Conservation (phyloP, 2,329 filamentous ascomycete genomes). For the Diaporthe capsici region DNA sequence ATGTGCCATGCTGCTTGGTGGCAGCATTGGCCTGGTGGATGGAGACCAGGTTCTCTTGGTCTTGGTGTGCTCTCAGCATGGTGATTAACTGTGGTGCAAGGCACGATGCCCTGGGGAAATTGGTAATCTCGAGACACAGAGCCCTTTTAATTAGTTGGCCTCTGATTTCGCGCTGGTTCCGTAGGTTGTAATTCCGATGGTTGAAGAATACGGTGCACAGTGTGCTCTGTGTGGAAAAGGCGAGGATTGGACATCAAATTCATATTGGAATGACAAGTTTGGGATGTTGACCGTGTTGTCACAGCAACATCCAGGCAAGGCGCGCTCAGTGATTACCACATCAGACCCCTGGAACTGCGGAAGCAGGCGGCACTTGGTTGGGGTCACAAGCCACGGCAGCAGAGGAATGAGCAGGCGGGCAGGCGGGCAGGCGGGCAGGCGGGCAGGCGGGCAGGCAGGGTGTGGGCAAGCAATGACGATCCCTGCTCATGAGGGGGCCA, state of each 20-base stretch:
- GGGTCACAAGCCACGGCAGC: constrained; percentile 24
- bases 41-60: constrained; percentile 91
- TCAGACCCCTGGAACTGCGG: constrained; percentile 11
- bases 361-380: constrained; percentile 18
- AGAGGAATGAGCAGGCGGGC: constrained; percentile 4
- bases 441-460: constrained; percentile 3
- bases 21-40: constrained; percentile 79
- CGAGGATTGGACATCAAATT: constrained; percentile 1
- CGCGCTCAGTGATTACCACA: constrained; percentile 1
- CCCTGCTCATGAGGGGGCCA: constrained; percentile 28
- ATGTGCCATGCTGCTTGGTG: constrained; percentile 70
- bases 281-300: constrained; percentile 41
- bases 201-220: constrained; percentile 30
- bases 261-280: constrained; percentile 12
- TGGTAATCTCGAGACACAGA: constrained; percentile 39
- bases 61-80: constrained; percentile 81
- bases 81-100: constrained; percentile 36
- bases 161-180: constrained; percentile 35
- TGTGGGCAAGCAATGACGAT: constrained; percentile 28
- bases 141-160: constrained; percentile 40
- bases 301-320: constrained; percentile 36
- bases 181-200: constrained; percentile 30
- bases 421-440: background rate
- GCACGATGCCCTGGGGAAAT: constrained; percentile 30
- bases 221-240: constrained; percentile 6